Percentiles rank a stretch among this genome's conserved stretches.
Conservation (phyloP, 1,139 yeast genomes). For the Saccharomyces pastorianus region DNA sequence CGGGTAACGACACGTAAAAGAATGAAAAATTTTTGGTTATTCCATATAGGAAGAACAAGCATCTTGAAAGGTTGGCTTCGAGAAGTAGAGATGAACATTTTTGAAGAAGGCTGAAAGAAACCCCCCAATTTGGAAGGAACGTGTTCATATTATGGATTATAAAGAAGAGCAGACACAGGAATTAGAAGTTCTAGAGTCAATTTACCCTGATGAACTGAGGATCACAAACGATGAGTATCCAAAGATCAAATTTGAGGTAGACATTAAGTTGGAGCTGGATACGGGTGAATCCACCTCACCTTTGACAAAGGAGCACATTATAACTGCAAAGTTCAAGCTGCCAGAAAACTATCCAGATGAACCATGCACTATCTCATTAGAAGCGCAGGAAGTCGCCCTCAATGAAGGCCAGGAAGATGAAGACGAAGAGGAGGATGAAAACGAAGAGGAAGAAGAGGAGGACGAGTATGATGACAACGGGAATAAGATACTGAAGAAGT, state of each 20-base stretch:
- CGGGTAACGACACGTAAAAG: too few relatives aligned
- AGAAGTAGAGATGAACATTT: too few relatives aligned
- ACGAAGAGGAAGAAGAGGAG: slow-evolving; percentile 35
- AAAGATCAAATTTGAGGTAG: slow-evolving; percentile 30
- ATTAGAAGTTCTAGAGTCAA: slow-evolving; percentile 74
- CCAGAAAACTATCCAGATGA: slow-evolving; percentile 31
- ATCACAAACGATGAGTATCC: slow-evolving; percentile 24
- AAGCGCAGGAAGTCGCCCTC: slow-evolving; percentile 13
- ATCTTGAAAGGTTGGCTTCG: too few relatives aligned
- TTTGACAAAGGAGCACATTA: slow-evolving; percentile 23
- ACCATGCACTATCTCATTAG: slow-evolving; percentile 20
- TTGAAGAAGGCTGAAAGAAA: neutral
- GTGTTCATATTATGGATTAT: slow-evolving; percentile 46
- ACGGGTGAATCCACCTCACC: slow-evolving; percentile 46
- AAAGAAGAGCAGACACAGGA: slow-evolving; percentile 73
- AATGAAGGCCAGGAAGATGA: slow-evolving; percentile 26
- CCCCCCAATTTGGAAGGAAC: neutral
- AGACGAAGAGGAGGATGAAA: slow-evolving; percentile 6
- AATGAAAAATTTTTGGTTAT: too few relatives aligned
- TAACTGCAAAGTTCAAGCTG: slow-evolving; percentile 19
- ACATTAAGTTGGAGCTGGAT: slow-evolving; percentile 27
- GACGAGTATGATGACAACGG: slow-evolving; percentile 42
- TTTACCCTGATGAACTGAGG: slow-evolving; percentile 82
- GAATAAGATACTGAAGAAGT: slow-evolving; percentile 33
- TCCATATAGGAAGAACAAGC: too few relatives aligned